Evolutionary conservation across 352 stramenopile species (phyloP), one percentile per base, ranked within the genome.

Genomic region (Globisporangium paroecandrum): DNA sequence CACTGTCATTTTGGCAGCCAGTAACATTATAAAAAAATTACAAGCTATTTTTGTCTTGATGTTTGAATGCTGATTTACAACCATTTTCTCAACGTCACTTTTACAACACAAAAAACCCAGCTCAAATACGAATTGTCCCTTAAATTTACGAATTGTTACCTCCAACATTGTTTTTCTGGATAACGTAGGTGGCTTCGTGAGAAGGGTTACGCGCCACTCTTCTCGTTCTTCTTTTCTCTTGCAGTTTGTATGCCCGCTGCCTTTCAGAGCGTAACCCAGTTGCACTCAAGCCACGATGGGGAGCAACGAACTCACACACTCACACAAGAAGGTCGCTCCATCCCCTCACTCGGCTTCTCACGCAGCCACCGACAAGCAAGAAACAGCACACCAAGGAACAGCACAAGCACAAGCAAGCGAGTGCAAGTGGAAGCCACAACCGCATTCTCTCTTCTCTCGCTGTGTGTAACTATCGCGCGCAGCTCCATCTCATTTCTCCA

Each of bases 311-410:
- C 43, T 51, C 43, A 24, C 13, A 20, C 43, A 32, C 32, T 7
- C 18, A 8, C 12, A 7, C 15, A 47, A 32, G 46, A 36, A 62
- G 43, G 56, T 27, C 55, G 43, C 55, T 61, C 59, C 59, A 57
- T 57, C 59, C 60, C 46, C 43, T 51, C 60, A 58, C 38, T 58
- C 34, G 32, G 27, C 60, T 34, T 58, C 46, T 66, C 60, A 4
- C 60, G 38, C 38, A 53, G 36, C 58, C 22, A 38, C 22, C 47
- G 24, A 38, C 58, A 54, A 65, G 58, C 56, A 62, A 34, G 18
- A 29, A 29, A n/a, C 13, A 62, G 4, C 20, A 47, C 18, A 43
- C 9, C 12, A 29, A 22, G 46, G 46, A 57, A n/a, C 24, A 36
- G 25, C 24, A 24, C 15, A 36, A 56, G 59, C 59, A 57, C 36